Base-by-base conservation (phyloP, 805 yeast genomes). In the Metschnikowia rubicola region DNA sequence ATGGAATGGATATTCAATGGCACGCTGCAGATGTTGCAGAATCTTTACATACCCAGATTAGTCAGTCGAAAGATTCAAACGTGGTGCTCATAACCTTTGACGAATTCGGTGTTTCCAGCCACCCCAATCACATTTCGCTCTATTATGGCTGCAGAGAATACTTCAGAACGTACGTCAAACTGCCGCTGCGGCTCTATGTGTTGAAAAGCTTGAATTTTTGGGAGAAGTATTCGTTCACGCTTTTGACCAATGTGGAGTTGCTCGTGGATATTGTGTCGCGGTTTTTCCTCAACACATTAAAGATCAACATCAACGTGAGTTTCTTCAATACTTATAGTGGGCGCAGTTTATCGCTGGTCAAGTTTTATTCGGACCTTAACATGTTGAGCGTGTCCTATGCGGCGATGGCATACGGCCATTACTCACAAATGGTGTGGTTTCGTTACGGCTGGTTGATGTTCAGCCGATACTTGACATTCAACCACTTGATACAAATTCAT, bases 401-500 rank as follows among this genome's bases (percentile, higher is more conserved):
- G 0, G 86, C 96, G 4, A 89, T 92, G 96, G 68, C 83, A 3
- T 74, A 75, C 53, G 96, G 86, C 3, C 98, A 94, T 66, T 74
- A 74, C 52, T 81, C 96, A 2, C 99, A 94, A 64, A 87, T 94
- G 87, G 91, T 86, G 8, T 92, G 97, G 97, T 94, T 85, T 64
- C 75, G 99, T 55, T 87, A 86, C 70, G 84, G 89, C 1, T 94
- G 97, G 97, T 71, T 94, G 61, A 48, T 79, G 6, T 65, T 83
- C 12, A 85, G 96, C 50, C 74, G 91, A 51, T 92, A 89, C 66
- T 79, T 88, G 73, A 81, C 83, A 37, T 78, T 79, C 43, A 91
- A 92, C 65, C 90, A 87, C 58, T 70, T 88, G 53, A 68, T 73
- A 30, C 65, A 61, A 39, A 40, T 60, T 2, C 26, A 21, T 2